Percentiles rank a stretch among this genome's conserved stretches.
These are phyloP conservation scores for Tarenaya hassleriana DNA, from an alignment of 345 rosid genomes.

Conservation along the genomic window DNA sequence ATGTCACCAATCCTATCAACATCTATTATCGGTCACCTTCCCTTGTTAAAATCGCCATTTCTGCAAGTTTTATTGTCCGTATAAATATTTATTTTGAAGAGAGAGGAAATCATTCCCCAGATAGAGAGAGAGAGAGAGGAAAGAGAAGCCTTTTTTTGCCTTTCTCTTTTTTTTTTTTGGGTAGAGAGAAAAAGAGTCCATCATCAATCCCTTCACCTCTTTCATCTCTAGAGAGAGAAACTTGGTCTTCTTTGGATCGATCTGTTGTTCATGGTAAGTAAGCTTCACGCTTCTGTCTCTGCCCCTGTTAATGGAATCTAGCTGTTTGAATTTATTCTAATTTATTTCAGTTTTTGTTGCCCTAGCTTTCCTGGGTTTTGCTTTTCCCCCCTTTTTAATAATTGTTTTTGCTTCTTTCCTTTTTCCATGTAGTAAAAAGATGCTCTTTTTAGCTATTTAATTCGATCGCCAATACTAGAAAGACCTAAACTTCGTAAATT, in stretches of 20 bases:
- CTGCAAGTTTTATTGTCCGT: constrained; percentile 37
- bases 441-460: constrained; percentile 30
- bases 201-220: constrained; percentile 22
- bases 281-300: constrained; percentile 27
- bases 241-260: constrained; percentile 23
- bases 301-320: constrained; percentile 39
- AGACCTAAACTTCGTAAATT: constrained; percentile 19
- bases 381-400: constrained; percentile 18
- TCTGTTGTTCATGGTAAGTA: constrained; percentile 29
- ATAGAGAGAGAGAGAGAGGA: constrained; percentile 19
- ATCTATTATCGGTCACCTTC: constrained; percentile 39
- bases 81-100: constrained; percentile 24
- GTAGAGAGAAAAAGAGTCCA: constrained; percentile 29
- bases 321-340: constrained; percentile 31
- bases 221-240: constrained; percentile 23
- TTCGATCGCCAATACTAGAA: constrained; percentile 29
- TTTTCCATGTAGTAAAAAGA: constrained; percentile 35
- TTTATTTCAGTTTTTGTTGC: constrained; percentile 14
- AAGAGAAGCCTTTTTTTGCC: constrained; percentile 15
- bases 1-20: rapidly evolving
- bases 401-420: constrained; percentile 21
- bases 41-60: constrained; percentile 35
- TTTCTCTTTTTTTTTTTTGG: constrained; percentile 18
- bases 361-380: constrained; percentile 19
- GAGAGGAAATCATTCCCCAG: constrained; percentile 26